Evolutionary conservation across 208 protist genomes (phyloP).

Genomic region (Balamuthia mandrillaris): DNA sequence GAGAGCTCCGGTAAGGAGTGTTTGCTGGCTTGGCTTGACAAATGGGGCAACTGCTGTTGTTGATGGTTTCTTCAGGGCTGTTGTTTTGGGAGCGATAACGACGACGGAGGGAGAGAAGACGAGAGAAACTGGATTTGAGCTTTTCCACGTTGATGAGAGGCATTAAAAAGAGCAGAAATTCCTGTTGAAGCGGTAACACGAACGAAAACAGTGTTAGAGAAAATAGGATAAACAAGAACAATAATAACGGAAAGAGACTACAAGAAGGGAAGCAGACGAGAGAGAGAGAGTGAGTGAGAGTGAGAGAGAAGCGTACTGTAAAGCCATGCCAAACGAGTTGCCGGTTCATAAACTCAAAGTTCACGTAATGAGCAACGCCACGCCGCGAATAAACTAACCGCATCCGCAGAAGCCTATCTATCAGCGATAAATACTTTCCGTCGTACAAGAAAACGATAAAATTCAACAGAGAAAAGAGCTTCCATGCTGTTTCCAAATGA

Average conservation of each 20-base stretch:
- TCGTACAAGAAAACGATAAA: conserved; percentile 53
- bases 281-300: neutral
- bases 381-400: conserved; percentile 41
- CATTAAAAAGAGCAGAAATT: conserved; percentile 59
- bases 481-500: conserved; percentile 15
- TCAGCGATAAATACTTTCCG: conserved; percentile 44
- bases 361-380: conserved; percentile 33
- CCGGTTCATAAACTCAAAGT: conserved; percentile 63
- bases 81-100: neutral
- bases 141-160: conserved; percentile 53
- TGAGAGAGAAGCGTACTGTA: neutral
- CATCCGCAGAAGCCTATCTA: conserved; percentile 49
- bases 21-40: neutral
- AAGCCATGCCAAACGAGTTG: conserved; percentile 60
- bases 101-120: conserved; percentile 11
- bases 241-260: neutral
- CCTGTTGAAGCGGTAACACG: too few species aligned
- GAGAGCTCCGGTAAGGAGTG: neutral
- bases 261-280: neutral
- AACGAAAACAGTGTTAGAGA: neutral
- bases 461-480: conserved; percentile 46
- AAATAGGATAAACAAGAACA: neutral
- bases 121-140: conserved; percentile 42
- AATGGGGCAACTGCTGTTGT: neutral
- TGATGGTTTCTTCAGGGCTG: neutral